These are phyloP conservation scores for Pseudogymnoascus sp. DNA, from an alignment of 2,329 filamentous ascomycete genomes.

Conservation along the genomic window DNA sequence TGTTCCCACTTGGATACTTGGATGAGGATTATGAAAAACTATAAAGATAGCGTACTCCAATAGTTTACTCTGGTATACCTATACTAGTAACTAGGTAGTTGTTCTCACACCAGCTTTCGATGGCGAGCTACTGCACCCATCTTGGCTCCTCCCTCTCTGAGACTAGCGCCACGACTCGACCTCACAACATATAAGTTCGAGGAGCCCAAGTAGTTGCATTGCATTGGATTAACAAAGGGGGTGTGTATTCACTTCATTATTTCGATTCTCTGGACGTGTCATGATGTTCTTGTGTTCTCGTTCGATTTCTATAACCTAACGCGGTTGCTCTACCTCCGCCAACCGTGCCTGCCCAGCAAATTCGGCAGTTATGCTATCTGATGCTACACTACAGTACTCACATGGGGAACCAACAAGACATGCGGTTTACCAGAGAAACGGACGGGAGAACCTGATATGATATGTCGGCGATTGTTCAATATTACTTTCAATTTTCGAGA, in stretches of 20 bases:
- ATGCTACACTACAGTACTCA: neutral
- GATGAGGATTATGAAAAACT: neutral
- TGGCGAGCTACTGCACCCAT: neutral
- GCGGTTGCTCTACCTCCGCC: neutral
- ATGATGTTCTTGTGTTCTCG: neutral
- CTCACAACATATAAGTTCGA: neutral
- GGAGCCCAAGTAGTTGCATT: neutral
- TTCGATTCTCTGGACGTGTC: neutral
- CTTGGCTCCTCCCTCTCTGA: conserved; percentile 1
- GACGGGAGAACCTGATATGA: neutral
- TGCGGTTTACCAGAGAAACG: neutral
- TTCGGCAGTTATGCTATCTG: neutral
- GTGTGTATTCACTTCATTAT: neutral
- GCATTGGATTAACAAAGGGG: neutral
- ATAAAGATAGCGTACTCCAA: neutral
- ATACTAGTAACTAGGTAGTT: neutral
- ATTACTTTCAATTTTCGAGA: neutral
- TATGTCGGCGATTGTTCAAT: neutral
- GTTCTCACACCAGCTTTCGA: neutral
- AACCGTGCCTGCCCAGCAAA: neutral
- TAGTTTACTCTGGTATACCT: neutral
- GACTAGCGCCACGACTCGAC: neutral
- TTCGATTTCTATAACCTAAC: neutral
- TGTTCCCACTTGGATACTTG: neutral
- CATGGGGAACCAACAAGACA: neutral